Conservation (phyloP, 2,329 filamentous ascomycete genomes). For the Reticulascus tulasneorum region DNA sequence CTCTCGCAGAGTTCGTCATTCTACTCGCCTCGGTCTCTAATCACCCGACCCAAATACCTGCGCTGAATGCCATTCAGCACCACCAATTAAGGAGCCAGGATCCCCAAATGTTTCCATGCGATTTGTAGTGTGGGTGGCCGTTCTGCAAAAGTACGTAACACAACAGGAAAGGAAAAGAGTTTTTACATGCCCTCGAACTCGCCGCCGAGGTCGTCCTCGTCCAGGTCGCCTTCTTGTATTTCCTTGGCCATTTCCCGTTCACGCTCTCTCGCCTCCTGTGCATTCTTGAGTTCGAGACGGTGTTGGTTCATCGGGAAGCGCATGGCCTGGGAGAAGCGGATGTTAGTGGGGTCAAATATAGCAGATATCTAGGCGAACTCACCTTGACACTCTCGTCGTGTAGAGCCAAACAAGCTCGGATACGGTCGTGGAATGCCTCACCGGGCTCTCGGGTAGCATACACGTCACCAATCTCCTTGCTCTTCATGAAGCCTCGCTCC, state of each 20-base stretch:
- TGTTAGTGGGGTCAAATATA: constrained; percentile 19
- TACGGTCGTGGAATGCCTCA: constrained; percentile 96
- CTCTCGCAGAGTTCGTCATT: too few species aligned
- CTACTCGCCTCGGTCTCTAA: too few species aligned
- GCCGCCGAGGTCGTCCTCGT: constrained; percentile 91
- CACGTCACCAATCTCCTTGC: constrained; percentile 91
- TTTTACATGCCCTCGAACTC: constrained; percentile 93
- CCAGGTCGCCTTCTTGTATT: constrained; percentile 95
- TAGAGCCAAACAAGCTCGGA: constrained; percentile 82
- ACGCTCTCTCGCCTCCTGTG: constrained; percentile 93
- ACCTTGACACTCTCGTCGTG: constrained; percentile 99
- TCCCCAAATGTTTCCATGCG: constrained; percentile 2
- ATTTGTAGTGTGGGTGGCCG: constrained; percentile 3
- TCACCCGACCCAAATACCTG: too few species aligned
- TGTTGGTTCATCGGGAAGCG: constrained; percentile 99
- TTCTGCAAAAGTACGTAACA: constrained; percentile 8
- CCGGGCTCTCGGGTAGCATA: constrained; percentile 94
- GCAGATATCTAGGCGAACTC: constrained; percentile 15
- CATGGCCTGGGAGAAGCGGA: constrained; percentile 66
- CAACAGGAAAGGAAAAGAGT: constrained; percentile 5
- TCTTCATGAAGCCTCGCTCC: constrained; percentile 97
- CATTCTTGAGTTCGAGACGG: constrained; percentile 92
- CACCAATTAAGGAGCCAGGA: constrained; percentile 3
- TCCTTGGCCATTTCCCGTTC: constrained; percentile 98
- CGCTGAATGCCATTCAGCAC: not conserved